Conservation (phyloP, 441 rosid genomes). For the Corymbia calophylla region DNA sequence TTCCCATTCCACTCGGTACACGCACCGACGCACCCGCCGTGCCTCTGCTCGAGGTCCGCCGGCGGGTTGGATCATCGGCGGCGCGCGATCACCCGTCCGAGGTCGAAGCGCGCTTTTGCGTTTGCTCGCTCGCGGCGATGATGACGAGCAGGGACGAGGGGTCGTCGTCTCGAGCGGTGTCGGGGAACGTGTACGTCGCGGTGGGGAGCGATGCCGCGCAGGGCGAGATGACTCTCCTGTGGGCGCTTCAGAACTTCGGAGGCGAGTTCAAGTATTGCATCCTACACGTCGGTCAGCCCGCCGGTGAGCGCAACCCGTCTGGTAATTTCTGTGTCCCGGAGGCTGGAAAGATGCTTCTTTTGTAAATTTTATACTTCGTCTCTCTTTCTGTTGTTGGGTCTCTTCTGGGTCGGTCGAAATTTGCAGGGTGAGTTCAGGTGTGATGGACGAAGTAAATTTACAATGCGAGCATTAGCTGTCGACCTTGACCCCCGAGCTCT, state of each 20-base stretch:
- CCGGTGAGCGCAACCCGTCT: neutral
- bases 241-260: neutral
- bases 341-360: neutral
- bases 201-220: neutral
- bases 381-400: neutral
- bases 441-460: neutral
- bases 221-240: neutral
- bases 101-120: neutral
- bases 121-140: neutral
- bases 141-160: neutral
- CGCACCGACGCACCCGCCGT: neutral
- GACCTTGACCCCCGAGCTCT: neutral
- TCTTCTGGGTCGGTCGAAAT: neutral
- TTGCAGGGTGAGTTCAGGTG: neutral
- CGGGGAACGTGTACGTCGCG: neutral
- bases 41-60: neutral
- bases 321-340: neutral
- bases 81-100: neutral
- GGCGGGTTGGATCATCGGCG: too few species aligned
- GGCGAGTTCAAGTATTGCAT: neutral
- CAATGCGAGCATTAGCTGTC: neutral
- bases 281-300: neutral
- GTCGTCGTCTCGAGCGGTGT: neutral
- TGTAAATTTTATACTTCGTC: neutral
- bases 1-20: neutral